Evolutionary conservation across 2,329 filamentous ascomycete genomes (phyloP).

Genomic region (Monilinia laxa): DNA sequence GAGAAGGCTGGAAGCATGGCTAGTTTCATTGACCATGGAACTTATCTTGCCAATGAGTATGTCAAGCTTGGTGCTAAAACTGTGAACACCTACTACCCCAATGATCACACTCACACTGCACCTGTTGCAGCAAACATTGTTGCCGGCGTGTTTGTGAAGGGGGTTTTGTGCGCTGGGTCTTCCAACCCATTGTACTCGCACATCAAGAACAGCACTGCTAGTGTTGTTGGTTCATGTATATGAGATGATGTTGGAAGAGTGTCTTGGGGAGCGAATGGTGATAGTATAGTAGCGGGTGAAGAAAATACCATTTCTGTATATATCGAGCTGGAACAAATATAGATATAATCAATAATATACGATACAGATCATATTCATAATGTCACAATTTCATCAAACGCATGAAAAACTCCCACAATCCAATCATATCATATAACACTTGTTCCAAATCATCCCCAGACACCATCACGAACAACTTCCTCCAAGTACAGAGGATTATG

Average conservation of each 20-base stretch:
- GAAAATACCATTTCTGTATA: not conserved
- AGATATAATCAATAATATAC: not conserved
- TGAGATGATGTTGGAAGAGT: not conserved
- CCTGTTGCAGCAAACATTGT: slow-evolving; percentile 54
- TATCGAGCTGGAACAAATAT: not conserved
- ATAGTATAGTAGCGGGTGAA: not conserved
- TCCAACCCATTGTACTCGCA: slow-evolving; percentile 9
- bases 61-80: slow-evolving; percentile 47
- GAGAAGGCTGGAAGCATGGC: slow-evolving; percentile 41
- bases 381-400: not conserved
- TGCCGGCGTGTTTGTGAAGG: slow-evolving; percentile 34
- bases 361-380: not conserved
- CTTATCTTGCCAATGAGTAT: slow-evolving; percentile 53
- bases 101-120: slow-evolving; percentile 61
- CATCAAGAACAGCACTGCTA: not conserved
- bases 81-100: slow-evolving; percentile 53
- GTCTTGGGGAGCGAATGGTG: not conserved
- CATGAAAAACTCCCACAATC: too few relatives aligned
- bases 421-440: too few relatives aligned
- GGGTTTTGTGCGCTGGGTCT: not conserved
- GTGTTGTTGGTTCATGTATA: not conserved
- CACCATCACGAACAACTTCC: too few relatives aligned
- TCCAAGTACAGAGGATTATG: too few relatives aligned
- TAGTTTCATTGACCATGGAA: slow-evolving; percentile 58
- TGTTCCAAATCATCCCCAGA: too few relatives aligned